A percentile compares a stretch with the other conserved stretches of the same genome.
These are phyloP conservation scores for Scolecobasidium constrictum DNA, from an alignment of 2,329 filamentous ascomycete genomes.

Conservation along the genomic window DNA sequence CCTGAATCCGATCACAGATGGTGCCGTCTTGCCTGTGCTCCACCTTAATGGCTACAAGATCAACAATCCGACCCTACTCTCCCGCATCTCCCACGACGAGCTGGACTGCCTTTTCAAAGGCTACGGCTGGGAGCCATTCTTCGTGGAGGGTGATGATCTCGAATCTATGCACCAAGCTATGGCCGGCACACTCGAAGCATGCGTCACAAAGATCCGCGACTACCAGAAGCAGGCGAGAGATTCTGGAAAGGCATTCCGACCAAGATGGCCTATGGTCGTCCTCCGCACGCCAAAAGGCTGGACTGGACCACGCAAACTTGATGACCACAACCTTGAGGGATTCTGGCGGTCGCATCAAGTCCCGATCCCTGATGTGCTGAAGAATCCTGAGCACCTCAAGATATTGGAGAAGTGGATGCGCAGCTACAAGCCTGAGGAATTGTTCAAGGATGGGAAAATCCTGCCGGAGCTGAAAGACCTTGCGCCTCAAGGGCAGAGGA, in stretches of 20 bases:
- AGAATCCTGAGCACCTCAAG: slow-evolving; percentile 55
- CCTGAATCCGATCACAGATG: slow-evolving; percentile 67
- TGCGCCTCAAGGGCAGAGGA: slow-evolving; percentile 51
- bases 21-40: slow-evolving; percentile 65
- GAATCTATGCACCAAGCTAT: slow-evolving; percentile 73
- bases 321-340: slow-evolving; percentile 60
- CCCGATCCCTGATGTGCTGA: slow-evolving; percentile 58
- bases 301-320: slow-evolving; percentile 63
- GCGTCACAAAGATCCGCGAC: slow-evolving; percentile 55
- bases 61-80: slow-evolving; percentile 65
- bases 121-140: slow-evolving; percentile 71
- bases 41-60: slow-evolving; percentile 82
- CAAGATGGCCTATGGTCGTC: slow-evolving; percentile 69
- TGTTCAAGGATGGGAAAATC: slow-evolving; percentile 56
- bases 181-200: slow-evolving; percentile 64
- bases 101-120: slow-evolving; percentile 58
- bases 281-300: slow-evolving; percentile 62
- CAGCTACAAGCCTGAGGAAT: slow-evolving; percentile 60
- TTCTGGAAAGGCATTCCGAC: slow-evolving; percentile 53
- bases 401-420: slow-evolving; percentile 67
- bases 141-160: slow-evolving; percentile 65
- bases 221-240: slow-evolving; percentile 64
- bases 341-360: slow-evolving; percentile 74
- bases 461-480: slow-evolving; percentile 52
- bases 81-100: slow-evolving; percentile 64